Evolutionary conservation across 139 green algal species (phyloP).

Genomic region (Coccomyxa sp.): DNA sequence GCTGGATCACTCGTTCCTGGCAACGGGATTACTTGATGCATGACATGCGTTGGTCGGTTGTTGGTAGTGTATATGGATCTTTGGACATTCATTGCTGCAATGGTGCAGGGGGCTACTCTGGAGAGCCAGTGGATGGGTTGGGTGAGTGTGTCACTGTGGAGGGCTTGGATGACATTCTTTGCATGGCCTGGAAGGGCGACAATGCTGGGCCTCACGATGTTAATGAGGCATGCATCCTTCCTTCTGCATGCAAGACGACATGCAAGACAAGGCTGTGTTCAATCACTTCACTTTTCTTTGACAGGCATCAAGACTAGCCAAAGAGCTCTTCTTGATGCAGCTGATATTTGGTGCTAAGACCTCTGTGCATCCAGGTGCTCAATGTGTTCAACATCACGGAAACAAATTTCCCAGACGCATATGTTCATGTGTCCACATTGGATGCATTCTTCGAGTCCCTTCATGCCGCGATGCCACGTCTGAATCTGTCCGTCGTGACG

Average conservation of each 20-base stretch:
- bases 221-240: background rate
- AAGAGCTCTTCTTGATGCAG: background rate
- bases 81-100: background rate
- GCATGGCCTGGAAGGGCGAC: constrained; percentile 34
- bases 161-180: constrained; percentile 35
- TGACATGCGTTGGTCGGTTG: too few relatives aligned
- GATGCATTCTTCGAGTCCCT: constrained; percentile 46
- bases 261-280: background rate
- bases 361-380: constrained; percentile 20
- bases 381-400: constrained; percentile 28
- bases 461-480: background rate
- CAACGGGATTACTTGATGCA: too few relatives aligned
- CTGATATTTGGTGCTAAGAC: background rate
- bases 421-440: constrained; percentile 37
- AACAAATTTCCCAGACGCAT: constrained; percentile 37
- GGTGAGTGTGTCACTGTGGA: constrained; percentile 25
- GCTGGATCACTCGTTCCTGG: too few relatives aligned
- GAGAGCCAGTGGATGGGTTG: constrained; percentile 13
- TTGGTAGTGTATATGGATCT: background rate
- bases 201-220: constrained; percentile 30
- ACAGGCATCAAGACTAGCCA: too few relatives aligned
- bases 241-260: constrained; percentile 18
- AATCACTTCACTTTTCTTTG: background rate
- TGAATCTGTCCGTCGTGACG: constrained; percentile 10
- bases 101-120: constrained; percentile 31